phyloP scores from a whole-genome alignment of 306 rosid genomes.

The Hippophae rhamnoides region DNA sequence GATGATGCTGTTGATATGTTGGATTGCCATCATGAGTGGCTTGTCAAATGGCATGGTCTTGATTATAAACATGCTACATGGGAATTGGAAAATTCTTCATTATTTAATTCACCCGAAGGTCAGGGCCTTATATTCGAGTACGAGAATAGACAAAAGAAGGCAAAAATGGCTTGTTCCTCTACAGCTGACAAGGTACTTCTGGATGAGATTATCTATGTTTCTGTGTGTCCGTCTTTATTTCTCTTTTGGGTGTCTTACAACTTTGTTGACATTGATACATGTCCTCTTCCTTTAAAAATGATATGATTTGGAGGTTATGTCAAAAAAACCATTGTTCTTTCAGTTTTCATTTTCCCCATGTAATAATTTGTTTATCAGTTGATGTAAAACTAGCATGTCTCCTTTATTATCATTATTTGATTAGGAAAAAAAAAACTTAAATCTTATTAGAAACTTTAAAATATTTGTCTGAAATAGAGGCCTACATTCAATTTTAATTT shows the following conservation, averaged over 20 bases:
- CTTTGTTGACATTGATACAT: no score
- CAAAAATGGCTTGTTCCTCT: slow-evolving; percentile 21
- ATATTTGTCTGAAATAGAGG: no score
- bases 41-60: slow-evolving; percentile 67
- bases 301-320: background rate
- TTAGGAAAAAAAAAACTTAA: no score
- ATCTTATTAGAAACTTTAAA: no score
- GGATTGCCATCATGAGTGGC: slow-evolving; percentile 43
- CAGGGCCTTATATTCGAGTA: slow-evolving; percentile 37
- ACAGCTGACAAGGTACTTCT: slow-evolving; percentile 29
- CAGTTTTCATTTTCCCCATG: background rate
- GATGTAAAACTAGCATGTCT: no score
- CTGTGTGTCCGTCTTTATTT: background rate
- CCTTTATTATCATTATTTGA: no score
- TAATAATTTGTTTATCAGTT: no score
- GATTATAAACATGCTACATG: slow-evolving; percentile 55
- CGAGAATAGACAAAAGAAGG: slow-evolving; percentile 36
- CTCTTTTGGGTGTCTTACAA: background rate
- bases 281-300: no score
- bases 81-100: slow-evolving; percentile 53
- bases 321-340: background rate
- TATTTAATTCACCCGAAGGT: slow-evolving; percentile 38
- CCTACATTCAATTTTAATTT: no score
- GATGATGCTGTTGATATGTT: slow-evolving; percentile 25
- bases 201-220: slow-evolving; percentile 2